Base-by-base conservation (phyloP, 805 yeast genomes). In the Spathaspora hagerdaliae region DNA sequence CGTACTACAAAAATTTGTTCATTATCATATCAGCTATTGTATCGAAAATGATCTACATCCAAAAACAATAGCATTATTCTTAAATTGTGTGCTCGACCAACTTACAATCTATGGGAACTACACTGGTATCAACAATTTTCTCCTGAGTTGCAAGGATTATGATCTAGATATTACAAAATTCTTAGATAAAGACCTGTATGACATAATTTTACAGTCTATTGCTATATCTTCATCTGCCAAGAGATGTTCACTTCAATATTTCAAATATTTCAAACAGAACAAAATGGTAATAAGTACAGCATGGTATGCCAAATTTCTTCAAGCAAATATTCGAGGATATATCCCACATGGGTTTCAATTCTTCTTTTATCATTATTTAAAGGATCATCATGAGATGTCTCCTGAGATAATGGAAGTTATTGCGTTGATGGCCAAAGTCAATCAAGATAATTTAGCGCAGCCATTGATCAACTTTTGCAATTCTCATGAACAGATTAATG, bases 61-160 rank as follows among this genome's bases (percentile, higher is more conserved):
- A 2, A 47, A 51, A 36, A 58, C 67, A 11, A 48, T 59, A 11
- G 56, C 59, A 8, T 39, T 60, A 14, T 68, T 71, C 44, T 45
- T 71, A 27, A 68, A 69, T 45, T 68, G 75, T 44, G 27, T 69
- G 2, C 51, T 72, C 32, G 61, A 65, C 48, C 74, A 70, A 50
- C 48, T 69, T 19, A 56, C 55, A 31, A 41, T 61, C 14, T 59
- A 61, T 51, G 72, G 67, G 43, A 70, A 70, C 50, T 61, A 63
- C 39, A 53, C 69, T 2, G 74, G 67, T 0, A 47, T 62, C 4
- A 52, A 58, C 1, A 49, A 53, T 26, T 59, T 53, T 0, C 44
- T 69, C 13, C 39, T 42, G 4, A 49, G 51, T 7, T 35, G 64
- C 2, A 50, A 57, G 14, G 38, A 47, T 2, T 12, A 50, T 6